Base-by-base conservation (phyloP, 805 yeast species). In the Blastobotrys attinorum region DNA sequence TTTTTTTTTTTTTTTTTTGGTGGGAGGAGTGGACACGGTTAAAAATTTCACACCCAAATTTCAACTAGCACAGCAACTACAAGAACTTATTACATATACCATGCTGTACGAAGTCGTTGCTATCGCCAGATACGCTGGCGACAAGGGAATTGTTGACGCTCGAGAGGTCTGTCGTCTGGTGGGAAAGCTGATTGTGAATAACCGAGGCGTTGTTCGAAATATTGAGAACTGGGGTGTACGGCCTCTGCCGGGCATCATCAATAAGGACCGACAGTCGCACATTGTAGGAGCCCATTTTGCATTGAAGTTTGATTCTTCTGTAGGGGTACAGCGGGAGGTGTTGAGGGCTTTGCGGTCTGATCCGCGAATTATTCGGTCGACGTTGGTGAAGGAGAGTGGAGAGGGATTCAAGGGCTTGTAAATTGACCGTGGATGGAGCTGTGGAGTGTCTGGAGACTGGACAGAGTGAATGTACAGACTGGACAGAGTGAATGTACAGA, bases 21-120 rank as follows among this genome's bases (percentile, higher is more conserved):
- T n/a, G n/a, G n/a, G n/a, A n/a, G n/a, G n/a, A n/a, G n/a, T n/a
- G n/a, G n/a, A n/a, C n/a, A n/a, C n/a, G n/a, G n/a, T n/a, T n/a
- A n/a, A n/a, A n/a, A n/a, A n/a, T n/a, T n/a, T n/a, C n/a, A n/a
- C 20, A 15, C 13, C 17, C 7, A 16, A 6, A 17, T 34, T 34
- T 25, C 29, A 25, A 7, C 29, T 8, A 7, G 10, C 7, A 8
- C 29, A 25, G 10, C 29, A 25, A 8, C 29, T 25, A 7, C 29
- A 25, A 7, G 10, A 11, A 25, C 7, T 7, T 25, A 25, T 25
- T n/a, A 25, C 7, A 25, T 25, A 25, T 11, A 34, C 42, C 15
- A 89, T 89, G 97, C 75, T 86, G 46, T 89, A 89, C 70, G 97
- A 89, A 70, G 69, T 90, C 35, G 76, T 87, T 48, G 95, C 95